A percentile compares a stretch with the other conserved stretches of the same genome.
Conservation (phyloP, 1,284 basidiomycete genomes). For the Rhodotorula glutinis region DNA sequence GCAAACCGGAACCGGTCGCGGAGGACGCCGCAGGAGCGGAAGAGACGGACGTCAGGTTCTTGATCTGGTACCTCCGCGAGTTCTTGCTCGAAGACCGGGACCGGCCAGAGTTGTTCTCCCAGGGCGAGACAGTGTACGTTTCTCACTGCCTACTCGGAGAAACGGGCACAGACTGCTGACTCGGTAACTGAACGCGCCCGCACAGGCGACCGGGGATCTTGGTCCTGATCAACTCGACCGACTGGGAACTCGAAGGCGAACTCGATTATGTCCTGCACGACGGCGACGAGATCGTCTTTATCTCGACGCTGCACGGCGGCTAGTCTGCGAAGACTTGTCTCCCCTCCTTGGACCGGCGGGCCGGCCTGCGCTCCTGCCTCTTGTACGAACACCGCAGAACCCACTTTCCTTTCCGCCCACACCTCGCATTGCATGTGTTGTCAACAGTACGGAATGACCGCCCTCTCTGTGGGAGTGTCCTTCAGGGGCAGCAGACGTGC, state of each 20-base stretch:
- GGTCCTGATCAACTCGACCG: constrained; percentile 91
- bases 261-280: constrained; percentile 76
- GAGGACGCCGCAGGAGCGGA: constrained; percentile 44
- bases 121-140: constrained; percentile 78
- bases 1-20: constrained; percentile 41
- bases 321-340: not conserved
- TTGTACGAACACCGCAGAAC: constrained; percentile 1
- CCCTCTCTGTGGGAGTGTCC: too few relatives aligned
- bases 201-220: constrained; percentile 88
- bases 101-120: constrained; percentile 83
- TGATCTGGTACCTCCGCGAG: constrained; percentile 75
- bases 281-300: constrained; percentile 89
- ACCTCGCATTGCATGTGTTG: not conserved
- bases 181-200: too few relatives aligned
- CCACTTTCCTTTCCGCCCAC: not conserved
- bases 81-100: constrained; percentile 69
- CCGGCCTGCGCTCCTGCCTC: too few relatives aligned
- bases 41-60: constrained; percentile 65
- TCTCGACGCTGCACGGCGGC: constrained; percentile 92
- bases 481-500: too few relatives aligned
- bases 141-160: too few relatives aligned
- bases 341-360: too few relatives aligned
- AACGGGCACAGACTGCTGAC: too few relatives aligned
- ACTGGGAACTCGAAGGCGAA: constrained; percentile 98
- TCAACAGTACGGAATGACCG: too few relatives aligned